Conservation (phyloP, 352 stramenopile species). For the Globisporangium paddicum region DNA sequence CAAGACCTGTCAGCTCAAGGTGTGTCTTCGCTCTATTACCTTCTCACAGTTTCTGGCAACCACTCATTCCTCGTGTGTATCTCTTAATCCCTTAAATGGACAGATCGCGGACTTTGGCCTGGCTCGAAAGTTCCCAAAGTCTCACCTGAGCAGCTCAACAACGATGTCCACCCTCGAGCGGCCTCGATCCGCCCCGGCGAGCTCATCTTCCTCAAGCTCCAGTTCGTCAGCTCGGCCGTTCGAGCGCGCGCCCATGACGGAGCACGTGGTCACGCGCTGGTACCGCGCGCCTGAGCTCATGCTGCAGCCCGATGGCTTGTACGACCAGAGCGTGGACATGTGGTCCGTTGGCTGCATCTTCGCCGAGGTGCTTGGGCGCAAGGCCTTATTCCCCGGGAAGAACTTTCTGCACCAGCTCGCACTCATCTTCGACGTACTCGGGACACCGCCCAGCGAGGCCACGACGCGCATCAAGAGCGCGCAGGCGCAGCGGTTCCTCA, state of each 20-base stretch:
- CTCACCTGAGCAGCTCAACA: not conserved
- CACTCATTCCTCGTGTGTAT: not conserved
- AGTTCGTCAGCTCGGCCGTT: not conserved
- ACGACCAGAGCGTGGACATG: conserved; percentile 89
- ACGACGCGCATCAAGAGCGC: conserved; percentile 60
- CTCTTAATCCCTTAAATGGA: not conserved
- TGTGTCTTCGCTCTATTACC: too few relatives aligned
- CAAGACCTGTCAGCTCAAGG: conserved; percentile 73
- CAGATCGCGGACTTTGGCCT: conserved; percentile 76
- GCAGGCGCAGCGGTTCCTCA: conserved; percentile 68
- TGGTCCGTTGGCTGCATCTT: conserved; percentile 88
- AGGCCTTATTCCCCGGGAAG: conserved; percentile 71
- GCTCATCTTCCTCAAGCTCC: conserved; percentile 6
- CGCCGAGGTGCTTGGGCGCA: conserved; percentile 68
- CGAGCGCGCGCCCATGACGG: conserved; percentile 56
- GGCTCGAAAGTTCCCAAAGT: conserved; percentile 45
- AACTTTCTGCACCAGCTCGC: conserved; percentile 81
- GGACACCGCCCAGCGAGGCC: conserved; percentile 40
- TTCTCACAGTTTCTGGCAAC: too few relatives aligned
- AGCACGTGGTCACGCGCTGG: too few relatives aligned
- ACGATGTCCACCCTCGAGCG: conserved; percentile 17
- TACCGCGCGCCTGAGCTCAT: conserved; percentile 91
- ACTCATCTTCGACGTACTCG: conserved; percentile 76
- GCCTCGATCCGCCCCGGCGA: conserved; percentile 43
- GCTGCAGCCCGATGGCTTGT: conserved; percentile 85